Evolutionary conservation across 371 early-diverging fungal species (phyloP), one percentile per base, ranked within the genome.

Genomic region (Dichotomocladium elegans): DNA sequence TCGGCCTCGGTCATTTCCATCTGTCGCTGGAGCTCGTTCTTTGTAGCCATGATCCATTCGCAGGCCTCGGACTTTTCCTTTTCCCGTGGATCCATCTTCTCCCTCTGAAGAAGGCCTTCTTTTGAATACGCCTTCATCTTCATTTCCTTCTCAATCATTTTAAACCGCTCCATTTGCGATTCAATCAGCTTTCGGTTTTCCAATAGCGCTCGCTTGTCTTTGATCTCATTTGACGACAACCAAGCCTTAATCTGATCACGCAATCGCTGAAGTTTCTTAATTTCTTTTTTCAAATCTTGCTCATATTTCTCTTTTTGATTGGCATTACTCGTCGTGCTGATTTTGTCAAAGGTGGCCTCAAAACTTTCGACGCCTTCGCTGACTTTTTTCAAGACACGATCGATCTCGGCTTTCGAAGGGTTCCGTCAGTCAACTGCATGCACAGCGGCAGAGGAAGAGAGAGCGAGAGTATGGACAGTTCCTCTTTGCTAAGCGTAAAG

Each of bases 211-310:
- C 85, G 80, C 71, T 98, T 98, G 74, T 96, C 97, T 79, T 98
- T 98, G 66, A 98, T 91, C 29, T 96, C 96, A 58, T 80, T 90
- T 41, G 86, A 88, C 4, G 89, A 79, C 31, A 93, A 74, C 95
- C 96, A 98, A 50, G 89, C 85, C 70, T 97, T 96, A 64, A 98
- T 96, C 69, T 95, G 95, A 72, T 98, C 98, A 43, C 98, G 87
- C 53, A 82, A 77, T 60, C 95, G 79, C 64, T 96, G 97, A 48
- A 98, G 80, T 70, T 96, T 96, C 70, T 98, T 98, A 69, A 98
- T 96, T 72, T 98, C 97, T 75, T 94, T 95, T 68, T 98, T 98
- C 55, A 98, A 72, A 53, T 96, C 97, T 34, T 82, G 81, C 61
- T 98, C 98, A 56, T 89, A 88, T 72, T 96, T 96, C 60, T 98